Percentiles rank a stretch among this genome's conserved stretches.
Conservation (phyloP, 306 rosid species). For the Prunus davidiana region DNA sequence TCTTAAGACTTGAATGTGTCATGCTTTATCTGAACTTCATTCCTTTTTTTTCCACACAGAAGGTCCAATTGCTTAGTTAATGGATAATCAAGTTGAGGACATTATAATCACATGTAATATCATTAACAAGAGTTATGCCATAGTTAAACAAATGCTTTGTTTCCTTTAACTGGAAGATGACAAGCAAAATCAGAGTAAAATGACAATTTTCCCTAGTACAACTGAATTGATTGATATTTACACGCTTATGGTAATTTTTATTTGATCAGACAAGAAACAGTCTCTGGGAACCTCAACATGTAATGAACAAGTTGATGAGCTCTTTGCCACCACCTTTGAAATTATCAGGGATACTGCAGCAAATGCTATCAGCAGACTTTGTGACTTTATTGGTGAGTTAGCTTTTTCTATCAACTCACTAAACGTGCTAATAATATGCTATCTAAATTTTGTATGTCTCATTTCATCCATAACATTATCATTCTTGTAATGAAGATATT, state of each 20-base stretch:
- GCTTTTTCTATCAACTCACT: not conserved
- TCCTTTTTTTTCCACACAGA: not conserved
- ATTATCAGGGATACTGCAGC: conserved; percentile 37
- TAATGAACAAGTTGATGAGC: conserved; percentile 46
- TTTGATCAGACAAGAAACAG: conserved; percentile 30
- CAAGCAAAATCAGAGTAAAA: not conserved
- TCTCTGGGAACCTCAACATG: conserved; percentile 20
- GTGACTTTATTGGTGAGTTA: conserved; percentile 40
- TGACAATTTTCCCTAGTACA: not conserved
- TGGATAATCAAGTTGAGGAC: not conserved
- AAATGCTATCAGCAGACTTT: conserved; percentile 38
- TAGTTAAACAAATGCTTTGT: not conserved
- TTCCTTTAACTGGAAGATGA: not conserved
- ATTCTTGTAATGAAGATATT: not conserved
- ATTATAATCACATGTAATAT: not conserved
- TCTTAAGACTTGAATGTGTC: not conserved
- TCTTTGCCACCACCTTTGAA: conserved; percentile 47
- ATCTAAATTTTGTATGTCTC: not conserved
- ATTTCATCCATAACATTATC: not conserved
- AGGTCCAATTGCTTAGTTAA: not conserved
- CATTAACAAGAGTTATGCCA: not conserved
- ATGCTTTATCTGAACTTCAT: not conserved
- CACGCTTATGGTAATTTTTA: conserved; percentile 7
- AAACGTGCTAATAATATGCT: not conserved
- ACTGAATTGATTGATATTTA: not conserved